phyloP scores from a whole-genome alignment of 257 asterid genomes.

The Nicotiana undulata region DNA sequence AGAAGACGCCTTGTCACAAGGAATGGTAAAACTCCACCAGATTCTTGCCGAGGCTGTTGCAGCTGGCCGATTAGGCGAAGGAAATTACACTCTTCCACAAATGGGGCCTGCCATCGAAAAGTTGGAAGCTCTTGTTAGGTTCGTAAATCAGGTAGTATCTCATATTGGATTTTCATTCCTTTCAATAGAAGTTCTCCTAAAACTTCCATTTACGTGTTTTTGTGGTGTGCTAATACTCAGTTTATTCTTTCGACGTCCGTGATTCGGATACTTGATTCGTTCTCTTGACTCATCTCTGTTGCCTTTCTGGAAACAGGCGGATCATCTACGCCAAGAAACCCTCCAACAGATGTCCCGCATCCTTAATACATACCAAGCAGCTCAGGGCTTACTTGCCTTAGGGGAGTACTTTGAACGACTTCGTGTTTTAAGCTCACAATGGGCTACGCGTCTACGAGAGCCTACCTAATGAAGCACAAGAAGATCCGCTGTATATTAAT shows the following conservation, averaged over 20 bases:
- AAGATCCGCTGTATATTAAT: not conserved
- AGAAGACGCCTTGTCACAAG: slow-evolving; percentile 86
- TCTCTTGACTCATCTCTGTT: not conserved
- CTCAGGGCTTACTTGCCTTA: slow-evolving; percentile 34
- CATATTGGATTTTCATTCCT: not conserved
- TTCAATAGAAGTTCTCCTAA: not conserved
- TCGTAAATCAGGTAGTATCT: slow-evolving; percentile 67
- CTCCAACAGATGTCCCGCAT: slow-evolving; percentile 31
- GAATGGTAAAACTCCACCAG: slow-evolving; percentile 70
- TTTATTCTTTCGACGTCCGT: not conserved
- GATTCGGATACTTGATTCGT: not conserved
- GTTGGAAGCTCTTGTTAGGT: slow-evolving; percentile 59
- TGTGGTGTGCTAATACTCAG: not conserved
- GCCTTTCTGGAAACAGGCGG: slow-evolving; percentile 28
- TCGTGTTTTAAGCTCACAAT: slow-evolving; percentile 27
- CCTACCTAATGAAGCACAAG: slow-evolving; percentile 22
- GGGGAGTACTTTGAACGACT: slow-evolving; percentile 42
- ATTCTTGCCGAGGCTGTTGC: slow-evolving; percentile 49
- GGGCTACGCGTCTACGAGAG: slow-evolving; percentile 24
- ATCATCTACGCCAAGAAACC: slow-evolving; percentile 38
- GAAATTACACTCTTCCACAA: slow-evolving; percentile 50
- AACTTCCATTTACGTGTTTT: not conserved
- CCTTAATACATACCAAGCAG: slow-evolving; percentile 28
- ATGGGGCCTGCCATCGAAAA: slow-evolving; percentile 58
- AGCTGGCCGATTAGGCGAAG: slow-evolving; percentile 43